Base-by-base conservation (phyloP, 2,329 filamentous ascomycete species). In the Dactylellina cionopaga region DNA sequence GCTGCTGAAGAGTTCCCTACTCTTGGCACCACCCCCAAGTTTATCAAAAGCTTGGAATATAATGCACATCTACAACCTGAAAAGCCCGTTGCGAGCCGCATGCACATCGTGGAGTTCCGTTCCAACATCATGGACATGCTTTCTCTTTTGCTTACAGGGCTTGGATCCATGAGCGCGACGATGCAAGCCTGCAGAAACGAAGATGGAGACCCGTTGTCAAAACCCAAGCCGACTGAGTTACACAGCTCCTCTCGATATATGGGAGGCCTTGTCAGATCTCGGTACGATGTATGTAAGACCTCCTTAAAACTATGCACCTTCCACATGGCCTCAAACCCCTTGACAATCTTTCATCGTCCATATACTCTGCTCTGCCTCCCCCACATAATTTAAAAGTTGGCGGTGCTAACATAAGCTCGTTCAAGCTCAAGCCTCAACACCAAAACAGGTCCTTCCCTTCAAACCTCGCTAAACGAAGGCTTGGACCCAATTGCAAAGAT, bases 261-360 rank as follows among this genome's bases (percentile, higher is more conserved):
- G 44, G 51, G 58, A 56, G 58, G 58, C 55, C 66, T 56, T 63
- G 66, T 71, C 58, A 71, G 66, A 71, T 71, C 66, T 71, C 58
- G 59, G 59, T 62, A 70, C 47, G 47, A 62, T 39, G 65, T 63
- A 71, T 63, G 66, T 71, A 71, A 71, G 66, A 71, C 66, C 66
- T 71, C 66, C 66, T 71, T 71, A 71, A 71, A 71, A 71, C 66
- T 35, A 70, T 71, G 66, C 66, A 71, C 66, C 66, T 52, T 59
- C 66, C 66, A 71, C 66, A 71, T 71, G 66, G 66, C 66, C 41
- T 47, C 65, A 63, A 70, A 55, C 52, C 47, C 56, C 37, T 49
- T 56, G 35, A 33, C 65, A 63, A 69, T 59, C 47, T 27, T 49
- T 31, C 29, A 62, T 35, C 17, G 39, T 43, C 49, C 44, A 29